Evolutionary conservation across 306 rosid genomes (phyloP).

Genomic region (Gynostemma pentaphyllum): DNA sequence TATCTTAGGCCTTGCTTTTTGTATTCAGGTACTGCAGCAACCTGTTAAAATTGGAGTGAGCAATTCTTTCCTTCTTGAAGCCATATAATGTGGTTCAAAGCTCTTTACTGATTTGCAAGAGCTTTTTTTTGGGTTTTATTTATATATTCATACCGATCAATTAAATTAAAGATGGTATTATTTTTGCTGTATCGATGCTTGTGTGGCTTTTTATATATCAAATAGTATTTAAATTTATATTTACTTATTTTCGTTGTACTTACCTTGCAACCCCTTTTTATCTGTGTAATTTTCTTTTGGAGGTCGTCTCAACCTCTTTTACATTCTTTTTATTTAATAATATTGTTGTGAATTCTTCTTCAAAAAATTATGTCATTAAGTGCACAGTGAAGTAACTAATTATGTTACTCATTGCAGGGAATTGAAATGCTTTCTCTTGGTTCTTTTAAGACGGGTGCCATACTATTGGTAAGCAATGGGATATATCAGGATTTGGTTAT

Average conservation of each 20-base stretch:
- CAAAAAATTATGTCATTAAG: not conserved
- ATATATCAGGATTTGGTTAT: not conserved
- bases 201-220: not conserved
- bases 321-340: too few relatives aligned
- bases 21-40: conserved; percentile 71
- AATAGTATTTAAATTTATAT: not conserved
- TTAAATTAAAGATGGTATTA: not conserved
- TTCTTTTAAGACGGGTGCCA: conserved; percentile 96
- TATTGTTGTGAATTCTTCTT: too few relatives aligned
- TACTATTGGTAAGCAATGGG: conserved; percentile 66
- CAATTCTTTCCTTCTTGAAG: too few relatives aligned
- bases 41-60: not conserved
- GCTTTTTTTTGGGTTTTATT: not conserved
- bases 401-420: conserved; percentile 49
- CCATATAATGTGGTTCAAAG: not conserved
- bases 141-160: not conserved
- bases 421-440: conserved; percentile 99
- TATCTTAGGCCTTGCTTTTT: conserved; percentile 85
- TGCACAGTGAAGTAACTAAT: not conserved
- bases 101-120: not conserved
- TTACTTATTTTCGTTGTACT: too few relatives aligned
- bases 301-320: too few relatives aligned
- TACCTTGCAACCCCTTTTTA: too few relatives aligned
- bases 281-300: too few relatives aligned
- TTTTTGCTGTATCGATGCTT: not conserved